Percentiles rank a stretch among this genome's conserved stretches.
Evolutionary conservation across 1,284 basidiomycete species (phyloP).

Genomic region (Vanrija sp.): DNA sequence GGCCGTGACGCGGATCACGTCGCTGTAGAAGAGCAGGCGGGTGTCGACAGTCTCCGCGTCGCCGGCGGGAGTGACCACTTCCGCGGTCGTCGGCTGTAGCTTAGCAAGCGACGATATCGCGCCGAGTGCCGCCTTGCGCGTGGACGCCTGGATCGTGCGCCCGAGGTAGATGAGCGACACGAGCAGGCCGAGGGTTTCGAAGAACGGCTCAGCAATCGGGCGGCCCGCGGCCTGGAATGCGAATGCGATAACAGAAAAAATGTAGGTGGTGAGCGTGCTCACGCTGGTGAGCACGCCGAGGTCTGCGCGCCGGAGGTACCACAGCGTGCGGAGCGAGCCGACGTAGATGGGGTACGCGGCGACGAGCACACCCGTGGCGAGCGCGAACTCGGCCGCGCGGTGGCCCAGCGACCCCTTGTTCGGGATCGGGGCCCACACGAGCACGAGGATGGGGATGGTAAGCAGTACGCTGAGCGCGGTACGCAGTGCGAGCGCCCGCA

Average conservation of each 20-base stretch:
- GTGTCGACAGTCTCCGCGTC: slow-evolving; percentile 3
- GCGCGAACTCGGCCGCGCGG: slow-evolving; percentile 47
- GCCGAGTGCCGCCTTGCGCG: slow-evolving; percentile 45
- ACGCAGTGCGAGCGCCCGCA: slow-evolving; percentile 41
- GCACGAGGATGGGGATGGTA: slow-evolving; percentile 52
- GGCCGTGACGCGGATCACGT: slow-evolving; percentile 48
- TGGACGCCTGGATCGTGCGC: slow-evolving; percentile 50
- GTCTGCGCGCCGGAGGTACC: slow-evolving; percentile 51
- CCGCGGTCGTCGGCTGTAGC: slow-evolving; percentile 47
- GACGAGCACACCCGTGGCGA: slow-evolving; percentile 52
- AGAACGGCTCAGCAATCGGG: slow-evolving; percentile 50
- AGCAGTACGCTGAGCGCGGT: slow-evolving; percentile 44
- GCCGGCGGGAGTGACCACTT: slow-evolving; percentile 37
- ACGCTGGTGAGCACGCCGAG: slow-evolving; percentile 52
- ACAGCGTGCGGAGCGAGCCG: slow-evolving; percentile 47
- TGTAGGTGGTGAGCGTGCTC: slow-evolving; percentile 51
- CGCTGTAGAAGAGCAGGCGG: slow-evolving; percentile 50
- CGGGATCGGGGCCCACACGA: slow-evolving; percentile 53
- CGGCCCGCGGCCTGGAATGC: slow-evolving; percentile 46
- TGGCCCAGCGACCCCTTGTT: slow-evolving; percentile 41
- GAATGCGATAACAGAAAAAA: slow-evolving; percentile 53
- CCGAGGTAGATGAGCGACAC: slow-evolving; percentile 54
- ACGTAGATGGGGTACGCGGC: slow-evolving; percentile 51
- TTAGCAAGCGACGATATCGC: slow-evolving; percentile 40
- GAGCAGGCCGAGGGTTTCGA: slow-evolving; percentile 54